Evolutionary conservation across 768 basidiomycete genomes (phyloP).

Genomic region (Fomitopsis serialis): DNA sequence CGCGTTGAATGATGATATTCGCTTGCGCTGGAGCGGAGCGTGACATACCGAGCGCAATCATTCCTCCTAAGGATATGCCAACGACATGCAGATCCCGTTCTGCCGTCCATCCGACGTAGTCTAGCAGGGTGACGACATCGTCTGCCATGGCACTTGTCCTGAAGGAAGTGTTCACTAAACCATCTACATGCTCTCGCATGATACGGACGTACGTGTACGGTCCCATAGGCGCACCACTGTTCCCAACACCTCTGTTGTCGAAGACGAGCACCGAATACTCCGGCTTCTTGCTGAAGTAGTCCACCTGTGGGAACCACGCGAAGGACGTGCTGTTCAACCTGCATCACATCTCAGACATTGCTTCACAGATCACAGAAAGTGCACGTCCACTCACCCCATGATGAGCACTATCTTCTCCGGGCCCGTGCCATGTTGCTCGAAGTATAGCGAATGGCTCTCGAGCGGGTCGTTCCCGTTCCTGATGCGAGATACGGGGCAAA

Average conservation of each 20-base stretch:
- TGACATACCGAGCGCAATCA: slow-evolving; percentile 69
- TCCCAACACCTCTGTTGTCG: slow-evolving; percentile 82
- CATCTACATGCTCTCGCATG: neutral
- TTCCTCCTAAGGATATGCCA: slow-evolving; percentile 74
- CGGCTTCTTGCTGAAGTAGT: slow-evolving; percentile 49
- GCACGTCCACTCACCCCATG: slow-evolving; percentile 50
- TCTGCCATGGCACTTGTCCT: slow-evolving; percentile 78
- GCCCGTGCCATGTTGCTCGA: slow-evolving; percentile 68
- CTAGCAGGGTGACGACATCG: slow-evolving; percentile 60
- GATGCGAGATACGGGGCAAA: slow-evolving; percentile 65
- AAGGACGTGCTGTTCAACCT: slow-evolving; percentile 62
- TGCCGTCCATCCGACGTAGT: slow-evolving; percentile 68
- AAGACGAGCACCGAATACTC: slow-evolving; percentile 67
- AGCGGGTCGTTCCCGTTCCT: slow-evolving; percentile 41
- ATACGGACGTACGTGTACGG: slow-evolving; percentile 64
- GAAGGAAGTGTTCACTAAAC: neutral
- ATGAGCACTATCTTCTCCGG: slow-evolving; percentile 66
- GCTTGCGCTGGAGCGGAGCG: neutral
- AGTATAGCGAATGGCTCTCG: slow-evolving; percentile 74
- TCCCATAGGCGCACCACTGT: slow-evolving; percentile 64
- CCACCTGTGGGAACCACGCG: slow-evolving; percentile 60
- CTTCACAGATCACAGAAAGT: neutral
- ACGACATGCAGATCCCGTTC: slow-evolving; percentile 62
- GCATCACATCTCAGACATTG: neutral
- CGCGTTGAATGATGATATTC: neutral